These are phyloP conservation scores for Fusarium incarnatum DNA, from an alignment of 2,329 filamentous ascomycete genomes.

Conservation along the genomic window DNA sequence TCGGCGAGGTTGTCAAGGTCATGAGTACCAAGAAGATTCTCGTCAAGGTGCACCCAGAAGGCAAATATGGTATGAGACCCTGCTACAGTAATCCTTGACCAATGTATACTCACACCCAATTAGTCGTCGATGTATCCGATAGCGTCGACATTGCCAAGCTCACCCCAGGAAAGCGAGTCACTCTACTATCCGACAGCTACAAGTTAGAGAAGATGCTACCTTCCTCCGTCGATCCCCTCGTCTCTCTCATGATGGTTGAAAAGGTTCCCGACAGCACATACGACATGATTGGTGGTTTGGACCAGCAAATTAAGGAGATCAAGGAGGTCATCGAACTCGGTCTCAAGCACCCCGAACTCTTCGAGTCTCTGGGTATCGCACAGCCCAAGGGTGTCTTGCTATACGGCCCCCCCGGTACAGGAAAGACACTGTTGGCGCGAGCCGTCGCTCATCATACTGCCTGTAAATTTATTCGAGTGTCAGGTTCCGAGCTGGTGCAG, in stretches of 20 bases:
- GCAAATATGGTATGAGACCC: conserved; percentile 88
- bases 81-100: background rate
- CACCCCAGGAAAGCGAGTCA: conserved; percentile 96
- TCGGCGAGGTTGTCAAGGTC: conserved; percentile 99
- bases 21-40: conserved; percentile 99
- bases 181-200: conserved; percentile 95
- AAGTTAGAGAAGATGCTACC: conserved; percentile 99
- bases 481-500: conserved; percentile 94
- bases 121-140: conserved; percentile 96
- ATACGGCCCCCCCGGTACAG: conserved; percentile 95
- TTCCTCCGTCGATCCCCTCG: conserved; percentile 96
- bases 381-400: conserved; percentile 97
- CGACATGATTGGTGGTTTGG: conserved; percentile 99
- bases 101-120: background rate
- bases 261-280: conserved; percentile 99
- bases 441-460: conserved; percentile 98
- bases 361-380: conserved; percentile 98
- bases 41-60: conserved; percentile 98
- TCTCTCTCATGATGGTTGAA: conserved; percentile 99
- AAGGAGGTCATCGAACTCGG: conserved; percentile 99
- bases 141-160: conserved; percentile 95
- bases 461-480: conserved; percentile 99
- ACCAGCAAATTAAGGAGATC: conserved; percentile 99
- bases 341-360: conserved; percentile 97
- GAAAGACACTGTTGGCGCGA: conserved; percentile 94